Conservation (phyloP, 2,329 filamentous ascomycete species). For the Purpureocillium lavendulum region DNA sequence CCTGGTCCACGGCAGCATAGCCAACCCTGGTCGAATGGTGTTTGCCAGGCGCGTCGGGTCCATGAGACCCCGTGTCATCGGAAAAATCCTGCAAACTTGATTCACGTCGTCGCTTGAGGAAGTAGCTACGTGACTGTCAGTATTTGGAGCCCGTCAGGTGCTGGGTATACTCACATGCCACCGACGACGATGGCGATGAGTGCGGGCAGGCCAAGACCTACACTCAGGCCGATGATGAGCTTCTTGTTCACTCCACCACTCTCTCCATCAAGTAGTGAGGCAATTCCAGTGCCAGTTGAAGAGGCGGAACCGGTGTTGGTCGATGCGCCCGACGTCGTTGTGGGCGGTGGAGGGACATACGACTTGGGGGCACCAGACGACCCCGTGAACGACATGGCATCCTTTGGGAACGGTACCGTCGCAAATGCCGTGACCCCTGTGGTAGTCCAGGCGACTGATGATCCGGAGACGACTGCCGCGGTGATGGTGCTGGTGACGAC, state of each 20-base stretch:
- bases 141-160: too few species aligned
- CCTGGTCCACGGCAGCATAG: too few species aligned
- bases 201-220: conserved; percentile 35
- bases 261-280: conserved; percentile 12
- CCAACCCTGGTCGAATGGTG: too few species aligned
- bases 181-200: conserved; percentile 20
- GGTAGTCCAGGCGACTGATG: conserved; percentile 13
- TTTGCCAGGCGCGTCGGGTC: too few species aligned
- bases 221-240: conserved; percentile 37
- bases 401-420: conserved; percentile 32
- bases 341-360: conserved; percentile 28
- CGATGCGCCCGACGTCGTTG: not conserved
- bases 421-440: conserved; percentile 17
- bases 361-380: conserved; percentile 33
- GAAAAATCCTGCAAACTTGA: too few species aligned
- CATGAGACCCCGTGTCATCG: too few species aligned
- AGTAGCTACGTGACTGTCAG: too few species aligned
- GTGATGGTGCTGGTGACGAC: conserved; percentile 29
- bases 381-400: conserved; percentile 13
- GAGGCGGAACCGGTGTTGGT: not conserved
- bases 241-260: conserved; percentile 30
- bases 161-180: conserved; percentile 26
- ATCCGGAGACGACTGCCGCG: conserved; percentile 29
- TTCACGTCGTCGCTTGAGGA: too few species aligned
- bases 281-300: conserved; percentile 3